Evolutionary conservation across 768 basidiomycete species (phyloP), one percentile per base, ranked within the genome.

Genomic region (Termitomyces sp.): DNA sequence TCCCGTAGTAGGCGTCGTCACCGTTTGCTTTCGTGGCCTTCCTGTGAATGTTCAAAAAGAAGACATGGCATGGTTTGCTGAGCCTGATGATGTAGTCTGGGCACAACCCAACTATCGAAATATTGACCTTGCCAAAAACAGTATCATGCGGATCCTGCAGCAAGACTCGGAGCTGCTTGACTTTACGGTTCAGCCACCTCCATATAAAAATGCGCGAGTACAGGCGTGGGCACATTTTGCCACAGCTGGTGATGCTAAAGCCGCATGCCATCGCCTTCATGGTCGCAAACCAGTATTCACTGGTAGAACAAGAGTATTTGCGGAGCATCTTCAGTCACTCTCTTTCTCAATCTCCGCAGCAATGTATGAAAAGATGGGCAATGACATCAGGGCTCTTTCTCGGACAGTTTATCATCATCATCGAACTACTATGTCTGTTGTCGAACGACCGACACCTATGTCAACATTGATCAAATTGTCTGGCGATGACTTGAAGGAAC

Each of bases 171-270:
- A 74, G 25, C 63, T 78, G 9, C 40, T 73, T 9, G 72, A 75
- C 2, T 78, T 90, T 45, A 78, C 86, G 3, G 60, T 84, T 5
- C 57, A 76, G 15, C 78, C 83, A 0, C 75, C 85, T 2, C 86
- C 86, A 0, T 85, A 83, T 65, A 76, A 63, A 42, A 71, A 80
- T 11, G 57, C 38, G 0, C 69, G 72, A 40, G 73, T 87, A 48
- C 80, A 77, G 5, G 85, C 78, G 0, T 88, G 82, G 79, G 87
- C 80, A 0, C 78, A 74, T 15, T 91, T 86, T 70, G 69, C 78
- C 0, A 77, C 81, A 6, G 73, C 84, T 0, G 66, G 72, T 0
- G 81, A 81, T 48, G 91, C 91, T 0, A 75, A 79, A 47, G 73
- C 68, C 0, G 87, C 84, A 20, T 81, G 81, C 31, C 70, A 72